Percentiles rank a stretch among this genome's conserved stretches.
Evolutionary conservation across 257 asterid genomes (phyloP).

Genomic region (Capsicum baccatum): DNA sequence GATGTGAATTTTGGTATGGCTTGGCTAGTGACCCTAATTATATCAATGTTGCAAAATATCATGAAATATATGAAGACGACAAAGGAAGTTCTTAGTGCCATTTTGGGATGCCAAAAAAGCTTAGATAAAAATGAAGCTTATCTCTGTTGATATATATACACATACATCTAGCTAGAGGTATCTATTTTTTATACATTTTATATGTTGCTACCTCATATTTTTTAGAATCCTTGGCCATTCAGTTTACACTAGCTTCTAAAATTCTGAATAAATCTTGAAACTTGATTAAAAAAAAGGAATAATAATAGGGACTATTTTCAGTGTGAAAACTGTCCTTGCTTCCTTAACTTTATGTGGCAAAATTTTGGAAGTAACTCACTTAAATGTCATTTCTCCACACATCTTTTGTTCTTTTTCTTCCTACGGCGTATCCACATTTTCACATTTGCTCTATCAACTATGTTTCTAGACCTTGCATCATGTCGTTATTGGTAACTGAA

Average conservation of each 20-base stretch:
- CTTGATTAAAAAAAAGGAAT: background rate
- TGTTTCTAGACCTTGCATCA: background rate
- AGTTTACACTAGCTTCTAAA: background rate
- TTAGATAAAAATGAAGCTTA: no score
- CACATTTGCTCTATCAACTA: background rate
- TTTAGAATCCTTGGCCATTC: background rate
- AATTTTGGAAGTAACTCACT: background rate
- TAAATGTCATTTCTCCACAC: background rate
- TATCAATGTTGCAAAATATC: background rate
- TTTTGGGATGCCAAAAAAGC: background rate
- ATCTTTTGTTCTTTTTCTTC: background rate
- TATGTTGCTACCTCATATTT: background rate
- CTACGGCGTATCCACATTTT: background rate
- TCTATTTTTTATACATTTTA: background rate
- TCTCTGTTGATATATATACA: no score
- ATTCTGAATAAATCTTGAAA: conserved; percentile 10
- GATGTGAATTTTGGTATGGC: conserved; percentile 21
- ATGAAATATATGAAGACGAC: background rate
- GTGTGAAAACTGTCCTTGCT: conserved; percentile 2
- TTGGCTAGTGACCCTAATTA: background rate
- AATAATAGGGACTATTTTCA: background rate
- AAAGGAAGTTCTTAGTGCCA: background rate
- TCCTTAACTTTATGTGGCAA: conserved; percentile 4
- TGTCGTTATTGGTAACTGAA: background rate
- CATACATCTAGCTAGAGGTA: no score